Percentiles rank a stretch among this genome's conserved stretches.
Evolutionary conservation across 2,329 filamentous ascomycete species (phyloP).

Genomic region (Calonectria ilicicola): DNA sequence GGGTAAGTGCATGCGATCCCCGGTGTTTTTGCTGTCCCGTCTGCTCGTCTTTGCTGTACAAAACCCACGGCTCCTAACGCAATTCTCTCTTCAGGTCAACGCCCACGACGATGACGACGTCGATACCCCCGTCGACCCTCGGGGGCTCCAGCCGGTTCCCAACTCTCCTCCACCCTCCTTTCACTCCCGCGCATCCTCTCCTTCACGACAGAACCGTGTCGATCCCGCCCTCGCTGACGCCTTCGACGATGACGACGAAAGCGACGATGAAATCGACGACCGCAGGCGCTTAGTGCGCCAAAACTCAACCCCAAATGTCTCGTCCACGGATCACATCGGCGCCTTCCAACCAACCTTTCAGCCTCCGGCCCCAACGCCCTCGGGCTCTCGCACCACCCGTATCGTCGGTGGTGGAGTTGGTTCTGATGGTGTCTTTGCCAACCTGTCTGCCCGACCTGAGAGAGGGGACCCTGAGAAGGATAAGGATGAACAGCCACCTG

Average conservation of each 20-base stretch:
- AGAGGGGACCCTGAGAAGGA: constrained; percentile 80
- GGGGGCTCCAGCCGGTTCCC: constrained; percentile 57
- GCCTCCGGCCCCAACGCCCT: constrained; percentile 39
- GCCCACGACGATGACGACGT: constrained; percentile 68
- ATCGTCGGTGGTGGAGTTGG: constrained; percentile 81
- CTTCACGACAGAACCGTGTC: constrained; percentile 60
- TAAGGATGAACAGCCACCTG: constrained; percentile 91
- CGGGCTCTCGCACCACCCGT: constrained; percentile 53
- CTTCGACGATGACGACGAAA: constrained; percentile 84
- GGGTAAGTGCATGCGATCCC: constrained; percentile 55
- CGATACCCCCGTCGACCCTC: constrained; percentile 46
- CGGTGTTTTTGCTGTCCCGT: not conserved
- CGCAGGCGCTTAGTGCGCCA: constrained; percentile 87
- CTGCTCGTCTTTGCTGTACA: not conserved
- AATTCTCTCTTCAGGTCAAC: constrained; percentile 60
- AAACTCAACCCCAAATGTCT: constrained; percentile 52
- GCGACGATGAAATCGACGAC: constrained; percentile 80
- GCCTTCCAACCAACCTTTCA: constrained; percentile 28
- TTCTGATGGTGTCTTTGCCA: constrained; percentile 96
- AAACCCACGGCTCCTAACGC: constrained; percentile 14
- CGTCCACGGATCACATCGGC: constrained; percentile 36
- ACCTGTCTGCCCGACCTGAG: constrained; percentile 91
- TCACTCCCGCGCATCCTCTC: constrained; percentile 81
- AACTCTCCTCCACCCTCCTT: constrained; percentile 85
- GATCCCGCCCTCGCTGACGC: constrained; percentile 91